Evolutionary conservation across 164 flowering plant genomes (phyloP).

Genomic region (Aristolochia fimbriata): DNA sequence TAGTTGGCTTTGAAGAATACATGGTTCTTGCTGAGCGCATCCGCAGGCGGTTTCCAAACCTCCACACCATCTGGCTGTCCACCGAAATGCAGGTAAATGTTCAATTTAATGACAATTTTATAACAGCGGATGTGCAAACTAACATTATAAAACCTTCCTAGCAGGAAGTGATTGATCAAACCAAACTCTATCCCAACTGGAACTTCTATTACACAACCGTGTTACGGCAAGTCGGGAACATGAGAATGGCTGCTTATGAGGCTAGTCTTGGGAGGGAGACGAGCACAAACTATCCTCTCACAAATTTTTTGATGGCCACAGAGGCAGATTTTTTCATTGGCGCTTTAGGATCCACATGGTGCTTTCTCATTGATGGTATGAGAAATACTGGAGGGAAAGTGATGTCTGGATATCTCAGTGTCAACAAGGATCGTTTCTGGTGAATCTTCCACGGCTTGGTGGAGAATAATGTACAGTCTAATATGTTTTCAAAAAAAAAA

Average conservation of each 20-base stretch:
- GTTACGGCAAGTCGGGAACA: constrained; percentile 71
- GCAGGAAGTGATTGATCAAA: constrained; percentile 74
- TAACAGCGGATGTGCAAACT: neutral
- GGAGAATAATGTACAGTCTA: neutral
- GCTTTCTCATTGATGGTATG: constrained; percentile 93
- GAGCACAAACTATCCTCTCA: constrained; percentile 70
- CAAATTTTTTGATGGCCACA: constrained; percentile 69
- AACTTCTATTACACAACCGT: constrained; percentile 79
- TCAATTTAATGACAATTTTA: neutral
- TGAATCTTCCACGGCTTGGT: constrained; percentile 10
- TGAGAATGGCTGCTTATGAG: constrained; percentile 77
- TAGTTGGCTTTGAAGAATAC: constrained; percentile 71
- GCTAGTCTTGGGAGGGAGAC: constrained; percentile 80
- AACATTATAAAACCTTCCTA: neutral
- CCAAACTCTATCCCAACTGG: constrained; percentile 52
- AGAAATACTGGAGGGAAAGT: constrained; percentile 83
- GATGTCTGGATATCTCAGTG: constrained; percentile 73
- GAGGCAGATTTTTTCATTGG: constrained; percentile 81
- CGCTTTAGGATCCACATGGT: constrained; percentile 98
- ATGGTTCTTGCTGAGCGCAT: constrained; percentile 69
- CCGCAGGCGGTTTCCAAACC: constrained; percentile 59
- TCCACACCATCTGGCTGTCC: constrained; percentile 79
- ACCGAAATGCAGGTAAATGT: constrained; percentile 90
- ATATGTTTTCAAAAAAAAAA: too few species aligned
- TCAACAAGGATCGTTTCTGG: constrained; percentile 77